Conservation (phyloP, 2,329 filamentous ascomycete genomes). For the Mycosphaerella sp. region DNA sequence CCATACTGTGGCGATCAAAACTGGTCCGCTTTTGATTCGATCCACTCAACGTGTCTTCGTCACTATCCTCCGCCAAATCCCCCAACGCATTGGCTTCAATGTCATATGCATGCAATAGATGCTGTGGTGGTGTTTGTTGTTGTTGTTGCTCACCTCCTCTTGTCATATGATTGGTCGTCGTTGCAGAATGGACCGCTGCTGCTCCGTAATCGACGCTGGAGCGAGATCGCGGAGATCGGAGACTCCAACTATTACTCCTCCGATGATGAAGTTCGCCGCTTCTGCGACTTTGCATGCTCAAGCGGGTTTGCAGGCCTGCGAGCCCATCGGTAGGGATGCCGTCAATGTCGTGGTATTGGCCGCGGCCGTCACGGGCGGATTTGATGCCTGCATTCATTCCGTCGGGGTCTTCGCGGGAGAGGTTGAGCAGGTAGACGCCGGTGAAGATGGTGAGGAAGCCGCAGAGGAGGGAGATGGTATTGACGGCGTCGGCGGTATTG, state of each 20-base stretch:
- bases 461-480: slow-evolving; percentile 84
- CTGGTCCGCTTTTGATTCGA: slow-evolving; percentile 31
- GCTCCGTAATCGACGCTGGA: background rate
- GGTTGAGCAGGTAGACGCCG: slow-evolving; percentile 89
- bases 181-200: background rate
- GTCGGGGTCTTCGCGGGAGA: slow-evolving; percentile 87
- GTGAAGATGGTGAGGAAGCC: slow-evolving; percentile 94
- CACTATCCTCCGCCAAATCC: slow-evolving; percentile 71
- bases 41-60: slow-evolving; percentile 47
- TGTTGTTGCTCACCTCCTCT: background rate
- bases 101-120: slow-evolving; percentile 83
- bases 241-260: slow-evolving; percentile 48
- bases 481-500: slow-evolving; percentile 87
- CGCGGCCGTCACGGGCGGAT: slow-evolving; percentile 33
- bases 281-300: slow-evolving; percentile 85
- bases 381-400: slow-evolving; percentile 58
- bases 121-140: slow-evolving; percentile 30
- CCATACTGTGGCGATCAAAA: slow-evolving; percentile 21
- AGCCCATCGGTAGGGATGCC: slow-evolving; percentile 87
- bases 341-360: slow-evolving; percentile 50
- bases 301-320: slow-evolving; percentile 78
- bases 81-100: slow-evolving; percentile 66
- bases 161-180: background rate
- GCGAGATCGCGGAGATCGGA: slow-evolving; percentile 36
- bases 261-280: slow-evolving; percentile 52